Evolutionary conservation across 2,329 filamentous ascomycete species (phyloP).

Genomic region (Teratosphaeria zuluensis): DNA sequence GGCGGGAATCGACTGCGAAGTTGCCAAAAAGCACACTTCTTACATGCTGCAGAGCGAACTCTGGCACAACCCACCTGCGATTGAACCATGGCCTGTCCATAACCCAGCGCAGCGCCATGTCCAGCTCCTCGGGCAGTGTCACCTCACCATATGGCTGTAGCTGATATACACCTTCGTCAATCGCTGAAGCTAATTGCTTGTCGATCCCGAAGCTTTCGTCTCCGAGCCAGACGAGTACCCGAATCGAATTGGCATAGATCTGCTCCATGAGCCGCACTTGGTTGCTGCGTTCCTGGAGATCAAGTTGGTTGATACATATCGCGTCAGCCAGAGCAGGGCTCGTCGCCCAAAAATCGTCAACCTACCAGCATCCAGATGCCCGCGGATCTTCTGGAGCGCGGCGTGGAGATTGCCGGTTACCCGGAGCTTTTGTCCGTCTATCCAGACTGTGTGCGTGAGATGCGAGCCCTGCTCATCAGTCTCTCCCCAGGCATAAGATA

Average conservation of each 20-base stretch:
- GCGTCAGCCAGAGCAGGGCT: constrained; percentile 1
- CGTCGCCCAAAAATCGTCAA: background rate
- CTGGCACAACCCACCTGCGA: background rate
- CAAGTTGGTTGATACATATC: constrained; percentile 4
- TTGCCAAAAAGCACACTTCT: background rate
- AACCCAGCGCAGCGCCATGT: background rate
- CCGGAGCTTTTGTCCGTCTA: background rate
- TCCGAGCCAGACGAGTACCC: constrained; percentile 1
- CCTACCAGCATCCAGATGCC: background rate
- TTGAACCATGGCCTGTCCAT: background rate
- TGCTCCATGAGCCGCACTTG: constrained; percentile 3
- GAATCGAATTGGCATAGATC: background rate
- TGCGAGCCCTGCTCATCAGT: background rate
- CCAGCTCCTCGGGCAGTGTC: background rate
- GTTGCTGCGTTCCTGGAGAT: background rate
- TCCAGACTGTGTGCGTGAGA: background rate
- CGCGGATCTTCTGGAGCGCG: background rate
- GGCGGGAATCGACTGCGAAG: background rate
- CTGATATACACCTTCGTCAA: background rate
- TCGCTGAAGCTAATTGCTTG: background rate
- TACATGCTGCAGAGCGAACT: background rate
- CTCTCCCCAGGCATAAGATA: background rate
- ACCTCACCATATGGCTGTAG: background rate
- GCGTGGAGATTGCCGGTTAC: background rate
- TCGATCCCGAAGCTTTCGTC: background rate